Evolutionary conservation across 202 grass and related monocot genomes (phyloP), one percentile per base, ranked within the genome.

Genomic region (Schoenoplectus tabernaemontani): DNA sequence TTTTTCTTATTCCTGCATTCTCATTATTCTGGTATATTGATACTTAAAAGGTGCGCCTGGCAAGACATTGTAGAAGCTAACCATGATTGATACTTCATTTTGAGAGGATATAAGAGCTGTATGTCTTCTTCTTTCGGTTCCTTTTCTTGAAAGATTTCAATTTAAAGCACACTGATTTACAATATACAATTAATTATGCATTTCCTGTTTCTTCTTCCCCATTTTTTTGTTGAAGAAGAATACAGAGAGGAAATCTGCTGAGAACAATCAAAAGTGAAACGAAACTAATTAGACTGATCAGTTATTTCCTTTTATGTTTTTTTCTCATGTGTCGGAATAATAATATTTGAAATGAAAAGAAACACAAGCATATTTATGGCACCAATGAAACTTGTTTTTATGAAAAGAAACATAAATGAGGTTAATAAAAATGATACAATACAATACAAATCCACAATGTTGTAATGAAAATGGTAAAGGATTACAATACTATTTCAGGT

Each of bases 401-500:
- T 20, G 53, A 82, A 74, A 48, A 42, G 8, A 33, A 62, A 53
- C 9, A 28, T 0, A 57, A 56, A 56, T 33, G 5, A 59, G 1
- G 15, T n/a, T n/a, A n/a, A n/a, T n/a, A 59, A 11, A 68, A 9
- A 1, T n/a, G 0, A 60, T 53, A 56, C 57, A 59, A 39, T 70
- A 16, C 54, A 62, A 79, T 11, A 20, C 28, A n/a, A n/a, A n/a
- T 80, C 33, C 24, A 34, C n/a, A 34, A 33, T 33, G 32, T 15
- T 48, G 6, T 11, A 41, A 26, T 70, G 10, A 9, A 70, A 70
- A 46, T 9, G 4, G 19, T 42, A 46, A 84, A 84, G 28, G 37
- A 44, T 30, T 34, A 80, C 83, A 70, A 64, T 86, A 84, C 62
- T 33, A 39, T 61, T 12, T 32, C 78, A 57, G 23, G 43, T 9